Evolutionary conservation across 176 grass and related monocot genomes (phyloP), one percentile per base, ranked within the genome.

Genomic region (Musa troglodytarum): DNA sequence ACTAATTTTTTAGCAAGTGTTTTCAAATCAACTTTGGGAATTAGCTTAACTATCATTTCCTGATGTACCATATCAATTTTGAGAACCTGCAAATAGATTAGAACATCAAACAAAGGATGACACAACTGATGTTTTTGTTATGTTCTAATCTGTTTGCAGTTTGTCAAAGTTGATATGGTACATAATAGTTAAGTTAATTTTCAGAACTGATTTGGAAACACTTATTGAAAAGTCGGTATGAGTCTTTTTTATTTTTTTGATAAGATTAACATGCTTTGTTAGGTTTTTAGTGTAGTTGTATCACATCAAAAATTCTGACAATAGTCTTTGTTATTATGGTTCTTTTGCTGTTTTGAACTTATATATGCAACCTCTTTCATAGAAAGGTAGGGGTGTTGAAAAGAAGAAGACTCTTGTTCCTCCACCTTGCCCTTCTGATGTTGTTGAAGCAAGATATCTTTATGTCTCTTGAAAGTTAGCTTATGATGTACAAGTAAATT

Each of bases 141-240:
- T 75, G 11, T 69, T 54, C 56, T 4, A 57, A 8, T 10, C 82
- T 15, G 59, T 80, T 78, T 91, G 24, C 80, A 99, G 91, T 91
- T 99, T 75, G 96, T 99, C 11, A 88, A 95, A 86, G 91, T 99
- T 72, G 96, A 99, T 64, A 95, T 95, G 83, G 94, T 98, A 59
- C 88, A 91, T 89, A 52, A 86, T 75, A 20, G 91, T 99, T 51
- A 99, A 99, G 81, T 83, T 99, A 22, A 94, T 99, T 51, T 88
- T 91, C 63, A 91, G 96, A 80, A 84, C 95, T 86, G 96, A 99
- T 85, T 82, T 99, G 52, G 91, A 99, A 92, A 84, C 83, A 72
- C 80, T 99, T 80, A 86, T 88, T 68, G 92, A 83, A 87, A 99
- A 99, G 81, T 74, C 92, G 80, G 91, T 95, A 88, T 50, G 76